Base-by-base conservation (phyloP, 31 red algal genomes). In the Porphyra umbilicalis region DNA sequence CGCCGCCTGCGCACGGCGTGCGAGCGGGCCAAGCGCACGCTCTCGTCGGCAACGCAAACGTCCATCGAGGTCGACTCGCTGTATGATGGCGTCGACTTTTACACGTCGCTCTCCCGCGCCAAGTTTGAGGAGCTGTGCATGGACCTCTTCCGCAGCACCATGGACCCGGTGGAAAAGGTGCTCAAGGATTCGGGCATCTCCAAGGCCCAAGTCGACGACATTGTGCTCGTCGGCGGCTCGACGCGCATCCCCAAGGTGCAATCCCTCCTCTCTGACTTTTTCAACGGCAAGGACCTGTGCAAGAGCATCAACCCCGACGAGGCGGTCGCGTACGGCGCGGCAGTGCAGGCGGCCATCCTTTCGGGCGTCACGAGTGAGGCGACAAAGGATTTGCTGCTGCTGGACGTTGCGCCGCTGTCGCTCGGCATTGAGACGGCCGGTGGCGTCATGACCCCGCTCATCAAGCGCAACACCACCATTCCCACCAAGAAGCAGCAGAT, bases 351-450 rank as follows among this genome's bases (percentile, higher is more conserved):
- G 7, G 84, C 80, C 4, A 86, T 86, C 34, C 83, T 90, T 35
- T 85, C 82, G 33, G 84, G 88, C 6, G 83, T 80, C 32, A 34
- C 89, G 7, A 76, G 36, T 35, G 89, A 87, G 39, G 37, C 79
- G 18, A 81, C 80, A 34, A 92, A 92, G 57, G 89, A 92, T 74
- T 86, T 92, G 14, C 76, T 92, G 33, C 79, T 92, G 77, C 38
- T 92, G 0, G 89, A 92, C 46, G 85, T 92, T 1, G 89, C 89
- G 25, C 89, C 89, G 16, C 82, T 92, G 36, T 92, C 89, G 29
- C 82, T 92, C 39, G 89, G 89, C 39, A 82, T 92, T 18, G 89
- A 92, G 83, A 92, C 89, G 6, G 80, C 82, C 67, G 89, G 89
- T 34, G 89, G 89, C 38, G 85, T 92, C 15, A 92, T 92, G 89